Conservation (phyloP, 1,139 yeast genomes). For the Diutina rugosa region DNA sequence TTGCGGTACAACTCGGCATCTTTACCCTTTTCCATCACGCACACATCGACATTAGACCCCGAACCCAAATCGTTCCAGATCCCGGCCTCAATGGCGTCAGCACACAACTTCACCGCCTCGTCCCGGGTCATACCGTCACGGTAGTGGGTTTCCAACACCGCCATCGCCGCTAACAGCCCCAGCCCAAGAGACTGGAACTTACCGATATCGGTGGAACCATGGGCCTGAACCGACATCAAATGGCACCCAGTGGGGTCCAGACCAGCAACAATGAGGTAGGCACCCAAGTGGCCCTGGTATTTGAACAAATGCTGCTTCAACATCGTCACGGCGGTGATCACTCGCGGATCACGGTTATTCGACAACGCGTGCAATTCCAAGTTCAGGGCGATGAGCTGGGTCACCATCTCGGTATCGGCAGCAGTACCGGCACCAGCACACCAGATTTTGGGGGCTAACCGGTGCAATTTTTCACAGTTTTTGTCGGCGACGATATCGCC, state of each 20-base stretch:
- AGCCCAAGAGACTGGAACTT: constrained; percentile 87
- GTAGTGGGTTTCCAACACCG: constrained; percentile 86
- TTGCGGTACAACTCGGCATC: constrained; percentile 79
- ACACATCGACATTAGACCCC: constrained; percentile 92
- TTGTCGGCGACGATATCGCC: constrained; percentile 96
- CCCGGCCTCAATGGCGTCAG: constrained; percentile 94
- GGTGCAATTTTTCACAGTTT: constrained; percentile 91
- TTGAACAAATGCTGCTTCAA: constrained; percentile 90
- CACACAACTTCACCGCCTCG: constrained; percentile 79
- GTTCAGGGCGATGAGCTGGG: constrained; percentile 83
- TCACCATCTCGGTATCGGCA: constrained; percentile 97
- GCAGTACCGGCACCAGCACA: constrained; percentile 99
- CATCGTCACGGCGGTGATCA: constrained; percentile 84
- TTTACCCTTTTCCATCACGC: constrained; percentile 89
- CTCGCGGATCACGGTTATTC: constrained; percentile 80
- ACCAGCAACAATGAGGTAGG: constrained; percentile 93
- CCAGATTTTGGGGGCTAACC: constrained; percentile 91
- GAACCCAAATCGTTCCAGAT: constrained; percentile 98
- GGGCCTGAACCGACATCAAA: constrained; percentile 87
- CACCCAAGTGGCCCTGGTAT: constrained; percentile 95
- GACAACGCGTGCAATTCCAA: constrained; percentile 79
- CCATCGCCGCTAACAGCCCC: constrained; percentile 99
- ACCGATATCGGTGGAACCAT: constrained; percentile 94
- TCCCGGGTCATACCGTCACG: constrained; percentile 64
- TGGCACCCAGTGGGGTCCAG: constrained; percentile 95